These are phyloP conservation scores for Aureobasidium leucospermi DNA, from an alignment of 2,329 filamentous ascomycete species.

Conservation along the genomic window DNA sequence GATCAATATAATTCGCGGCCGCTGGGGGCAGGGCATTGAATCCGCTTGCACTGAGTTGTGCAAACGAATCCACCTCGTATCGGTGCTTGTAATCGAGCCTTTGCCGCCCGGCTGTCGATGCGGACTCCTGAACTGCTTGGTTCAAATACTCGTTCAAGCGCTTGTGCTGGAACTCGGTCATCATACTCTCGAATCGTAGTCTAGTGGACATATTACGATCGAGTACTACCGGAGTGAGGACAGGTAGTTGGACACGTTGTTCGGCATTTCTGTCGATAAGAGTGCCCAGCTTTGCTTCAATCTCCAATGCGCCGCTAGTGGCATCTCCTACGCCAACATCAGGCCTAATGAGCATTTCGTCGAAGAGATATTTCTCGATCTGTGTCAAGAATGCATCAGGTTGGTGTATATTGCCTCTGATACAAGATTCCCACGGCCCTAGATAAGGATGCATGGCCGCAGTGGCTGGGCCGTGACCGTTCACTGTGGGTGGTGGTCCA, in stretches of 20 bases:
- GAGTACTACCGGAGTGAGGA: conserved; percentile 65
- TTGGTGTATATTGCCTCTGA: conserved; percentile 8
- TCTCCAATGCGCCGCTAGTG: conserved; percentile 70
- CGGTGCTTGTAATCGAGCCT: conserved; percentile 74
- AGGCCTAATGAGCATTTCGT: not conserved
- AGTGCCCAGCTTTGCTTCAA: conserved; percentile 87
- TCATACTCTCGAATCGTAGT: conserved; percentile 72
- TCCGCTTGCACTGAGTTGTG: conserved; percentile 58
- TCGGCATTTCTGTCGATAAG: conserved; percentile 68
- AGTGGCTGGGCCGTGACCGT: not conserved
- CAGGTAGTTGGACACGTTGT: conserved; percentile 58
- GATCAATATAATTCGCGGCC: conserved; percentile 19
- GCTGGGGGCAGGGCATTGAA: conserved; percentile 50
- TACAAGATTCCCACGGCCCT: conserved; percentile 16
- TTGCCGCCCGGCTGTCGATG: conserved; percentile 41
- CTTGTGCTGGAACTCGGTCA: conserved; percentile 81
- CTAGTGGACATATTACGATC: conserved; percentile 40
- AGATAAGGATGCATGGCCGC: not conserved
- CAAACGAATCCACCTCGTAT: conserved; percentile 67
- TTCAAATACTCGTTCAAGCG: conserved; percentile 82
- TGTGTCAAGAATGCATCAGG: not conserved
- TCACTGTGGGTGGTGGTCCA: not conserved
- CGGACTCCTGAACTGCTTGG: conserved; percentile 51
- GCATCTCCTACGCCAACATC: conserved; percentile 51
- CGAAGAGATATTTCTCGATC: conserved; percentile 14